Evolutionary conservation across 768 basidiomycete species (phyloP).

Genomic region (Macrolepiota albuminosa): DNA sequence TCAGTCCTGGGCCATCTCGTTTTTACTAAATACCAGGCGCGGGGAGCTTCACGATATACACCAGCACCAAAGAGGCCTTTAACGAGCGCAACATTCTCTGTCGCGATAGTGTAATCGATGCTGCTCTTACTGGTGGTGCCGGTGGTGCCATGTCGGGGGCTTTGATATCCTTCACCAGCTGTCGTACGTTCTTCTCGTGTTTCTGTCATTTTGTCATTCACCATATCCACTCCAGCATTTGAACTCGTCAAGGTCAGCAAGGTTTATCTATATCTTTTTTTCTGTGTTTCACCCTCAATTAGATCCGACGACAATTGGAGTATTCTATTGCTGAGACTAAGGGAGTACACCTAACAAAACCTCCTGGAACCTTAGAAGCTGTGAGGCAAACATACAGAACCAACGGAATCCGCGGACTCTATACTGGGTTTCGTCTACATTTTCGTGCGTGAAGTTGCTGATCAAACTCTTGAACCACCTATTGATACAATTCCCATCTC

Average conservation of each 20-base stretch:
- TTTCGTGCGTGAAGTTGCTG: constrained; percentile 49
- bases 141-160: constrained; percentile 88
- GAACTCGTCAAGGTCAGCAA: constrained; percentile 85
- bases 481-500: constrained; percentile 1
- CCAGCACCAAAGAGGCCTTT: constrained; percentile 73
- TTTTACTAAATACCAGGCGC: constrained; percentile 49
- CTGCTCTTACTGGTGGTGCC: constrained; percentile 71
- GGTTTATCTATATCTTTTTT: constrained; percentile 1
- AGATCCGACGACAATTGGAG: constrained; percentile 91
- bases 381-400: constrained; percentile 72
- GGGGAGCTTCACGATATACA: constrained; percentile 89
- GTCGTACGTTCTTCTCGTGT: constrained; percentile 55
- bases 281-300: constrained; percentile 3
- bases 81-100: constrained; percentile 53
- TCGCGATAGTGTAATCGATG: constrained; percentile 59
- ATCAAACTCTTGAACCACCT: neutral
- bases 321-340: constrained; percentile 84
- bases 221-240: constrained; percentile 50
- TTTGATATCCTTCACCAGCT: constrained; percentile 83
- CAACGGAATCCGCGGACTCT: constrained; percentile 63
- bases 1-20: constrained; percentile 1
- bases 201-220: constrained; percentile 1
- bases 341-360: constrained; percentile 63
- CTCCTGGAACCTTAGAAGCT: constrained; percentile 75
- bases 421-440: constrained; percentile 85